Percentiles rank a stretch among this genome's conserved stretches.
Conservation (phyloP, 192 early-diverging fungal species). For the Borealophlyctis nickersoniae region DNA sequence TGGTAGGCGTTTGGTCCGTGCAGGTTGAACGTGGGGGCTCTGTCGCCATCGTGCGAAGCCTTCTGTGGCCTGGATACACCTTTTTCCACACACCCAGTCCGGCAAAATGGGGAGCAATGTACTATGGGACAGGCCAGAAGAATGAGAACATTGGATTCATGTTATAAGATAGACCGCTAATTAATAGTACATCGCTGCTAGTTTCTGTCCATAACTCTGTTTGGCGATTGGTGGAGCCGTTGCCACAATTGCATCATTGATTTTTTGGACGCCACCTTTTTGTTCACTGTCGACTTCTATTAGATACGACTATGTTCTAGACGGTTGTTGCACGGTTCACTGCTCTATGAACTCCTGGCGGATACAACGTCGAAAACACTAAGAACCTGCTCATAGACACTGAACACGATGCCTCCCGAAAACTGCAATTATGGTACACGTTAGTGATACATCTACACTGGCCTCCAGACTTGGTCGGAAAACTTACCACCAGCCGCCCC, state of each 20-base stretch:
- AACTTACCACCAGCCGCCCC: slow-evolving; percentile 74
- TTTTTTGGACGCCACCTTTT: too few relatives aligned
- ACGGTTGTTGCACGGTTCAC: too few relatives aligned
- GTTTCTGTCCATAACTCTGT: too few relatives aligned
- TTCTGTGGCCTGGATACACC: slow-evolving; percentile 58
- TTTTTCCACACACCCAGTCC: slow-evolving; percentile 48
- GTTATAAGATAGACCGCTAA: slow-evolving; percentile 40
- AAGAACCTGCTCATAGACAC: slow-evolving; percentile 73
- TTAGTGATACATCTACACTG: background rate
- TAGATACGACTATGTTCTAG: too few relatives aligned
- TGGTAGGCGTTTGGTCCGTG: slow-evolving; percentile 49
- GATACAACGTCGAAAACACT: too few relatives aligned
- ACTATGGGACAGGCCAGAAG: slow-evolving; percentile 48
- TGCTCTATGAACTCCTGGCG: too few relatives aligned
- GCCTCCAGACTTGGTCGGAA: background rate
- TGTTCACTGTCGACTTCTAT: too few relatives aligned
- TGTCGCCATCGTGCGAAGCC: slow-evolving; percentile 42
- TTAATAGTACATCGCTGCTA: too few relatives aligned
- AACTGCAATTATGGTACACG: slow-evolving; percentile 42
- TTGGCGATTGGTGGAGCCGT: too few relatives aligned
- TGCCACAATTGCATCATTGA: too few relatives aligned
- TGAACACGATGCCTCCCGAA: slow-evolving; percentile 84
- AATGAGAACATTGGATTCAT: slow-evolving; percentile 56
- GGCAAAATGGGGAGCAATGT: slow-evolving; percentile 46
- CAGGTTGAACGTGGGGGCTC: slow-evolving; percentile 44